Conservation (phyloP, 2,329 filamentous ascomycete species). For the Penicillium hesseltinei region DNA sequence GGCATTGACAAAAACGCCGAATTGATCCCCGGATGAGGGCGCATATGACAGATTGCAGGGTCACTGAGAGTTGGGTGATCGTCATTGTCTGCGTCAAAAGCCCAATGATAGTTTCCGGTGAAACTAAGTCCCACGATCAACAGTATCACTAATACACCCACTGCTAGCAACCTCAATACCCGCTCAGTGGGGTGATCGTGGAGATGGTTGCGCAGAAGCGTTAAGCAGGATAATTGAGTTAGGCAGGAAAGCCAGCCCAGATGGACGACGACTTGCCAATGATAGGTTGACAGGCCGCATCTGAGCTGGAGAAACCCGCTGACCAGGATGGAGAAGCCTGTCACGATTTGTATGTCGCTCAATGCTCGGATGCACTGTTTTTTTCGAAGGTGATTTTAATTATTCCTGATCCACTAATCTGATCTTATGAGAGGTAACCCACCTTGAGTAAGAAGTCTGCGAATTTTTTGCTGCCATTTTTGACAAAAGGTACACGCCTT, state of each 20-base stretch:
- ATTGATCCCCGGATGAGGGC: neutral
- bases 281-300: conserved; percentile 7
- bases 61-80: neutral
- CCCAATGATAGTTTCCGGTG: conserved; percentile 5
- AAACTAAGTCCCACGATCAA: conserved; percentile 1
- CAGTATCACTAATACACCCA: conserved; percentile 1
- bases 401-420: neutral
- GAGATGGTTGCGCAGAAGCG: conserved; percentile 4
- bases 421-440: neutral
- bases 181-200: neutral
- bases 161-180: neutral
- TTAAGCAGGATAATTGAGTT: conserved; percentile 11
- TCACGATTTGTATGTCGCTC: conserved; percentile 7
- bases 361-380: conserved; percentile 1
- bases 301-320: conserved; percentile 5
- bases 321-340: conserved; percentile 9
- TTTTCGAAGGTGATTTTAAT: neutral
- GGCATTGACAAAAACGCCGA: neutral
- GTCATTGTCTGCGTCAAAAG: neutral
- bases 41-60: neutral
- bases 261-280: conserved; percentile 7
- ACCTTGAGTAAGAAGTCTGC: neutral
- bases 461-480: neutral
- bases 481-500: neutral
- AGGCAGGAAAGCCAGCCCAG: conserved; percentile 13